Base-by-base conservation (phyloP, 2,329 filamentous ascomycete species). In the Sporothrix dimorphospora region DNA sequence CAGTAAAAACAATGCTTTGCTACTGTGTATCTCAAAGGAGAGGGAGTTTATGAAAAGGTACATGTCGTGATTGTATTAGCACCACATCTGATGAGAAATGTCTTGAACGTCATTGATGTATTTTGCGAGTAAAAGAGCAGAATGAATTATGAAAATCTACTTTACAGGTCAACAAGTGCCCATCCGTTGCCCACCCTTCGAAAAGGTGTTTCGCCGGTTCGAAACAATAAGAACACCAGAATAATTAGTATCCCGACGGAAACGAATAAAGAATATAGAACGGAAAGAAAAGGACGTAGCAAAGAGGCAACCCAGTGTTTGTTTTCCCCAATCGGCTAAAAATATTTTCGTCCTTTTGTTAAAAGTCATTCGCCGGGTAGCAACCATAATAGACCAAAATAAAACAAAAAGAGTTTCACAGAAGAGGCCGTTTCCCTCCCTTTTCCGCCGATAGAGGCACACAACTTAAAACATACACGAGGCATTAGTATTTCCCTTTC, bases 401-500 rank as follows among this genome's bases (percentile, higher is more conserved):
- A 14, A 45, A 24, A 47, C 1, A 49, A n/a, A 51, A 53, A 38
- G 5, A 51, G 34, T 65, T 66, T 47, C 24, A 24, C 65, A 51
- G 34, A 67, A 68, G n/a, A 53, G 65, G n/a, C 45, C 27, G 19
- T 68, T 47, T 19, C 40, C 51, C 42, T 38, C 42, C 14, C 3
- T 57, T 38, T 38, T n/a, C 24, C 40, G 24, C 63, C 59, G 4
- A 27, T 42, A 45, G 19, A 42, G 59, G 38, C 24, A 47, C 14
- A 49, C 42, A 30, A 34, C 42, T 34, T 49, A 57, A 49, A 49
- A 69, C 67, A 70, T 59, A 70, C 57, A 70, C 49, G 40, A 55
- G 68, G 24, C 71, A 70, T 70, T 70, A 70, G 16, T 49, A 49
- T 67, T 61, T 59, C 71, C 61, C 12, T 45, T 34, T 24, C 55